A percentile compares a stretch with the other conserved stretches of the same genome.
Evolutionary conservation across 225 moss, liverwort and hornwort species (phyloP).

Genomic region (Polytrichum commune): DNA sequence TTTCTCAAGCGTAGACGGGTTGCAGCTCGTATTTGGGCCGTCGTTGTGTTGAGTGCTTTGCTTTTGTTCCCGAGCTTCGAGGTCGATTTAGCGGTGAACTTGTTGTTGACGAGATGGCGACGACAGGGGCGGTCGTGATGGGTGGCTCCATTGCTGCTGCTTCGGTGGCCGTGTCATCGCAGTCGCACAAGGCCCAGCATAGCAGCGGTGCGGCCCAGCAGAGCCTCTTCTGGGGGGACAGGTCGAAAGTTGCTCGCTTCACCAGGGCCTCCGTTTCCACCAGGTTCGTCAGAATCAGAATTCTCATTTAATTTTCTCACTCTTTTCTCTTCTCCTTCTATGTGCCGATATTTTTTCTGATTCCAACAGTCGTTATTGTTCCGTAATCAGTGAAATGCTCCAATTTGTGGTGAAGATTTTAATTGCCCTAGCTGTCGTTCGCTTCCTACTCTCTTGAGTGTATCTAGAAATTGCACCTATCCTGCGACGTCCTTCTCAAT

Average conservation of each 20-base stretch:
- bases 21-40: not conserved
- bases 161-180: conserved; percentile 8
- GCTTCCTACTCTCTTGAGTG: not conserved
- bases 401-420: not conserved
- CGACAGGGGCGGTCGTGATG: conserved; percentile 15
- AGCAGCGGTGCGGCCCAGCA: conserved; percentile 6
- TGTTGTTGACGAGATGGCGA: conserved; percentile 11
- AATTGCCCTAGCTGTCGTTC: not conserved
- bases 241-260: conserved; percentile 7
- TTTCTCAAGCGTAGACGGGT: not conserved
- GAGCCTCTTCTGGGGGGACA: conserved; percentile 20
- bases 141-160: conserved; percentile 5
- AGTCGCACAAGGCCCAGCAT: not conserved
- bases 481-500: too few relatives aligned
- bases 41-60: not conserved
- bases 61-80: not conserved
- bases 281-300: conserved; percentile 2
- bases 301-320: not conserved
- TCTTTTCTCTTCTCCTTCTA: not conserved
- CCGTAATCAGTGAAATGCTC: too few relatives aligned
- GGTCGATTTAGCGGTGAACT: not conserved
- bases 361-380: too few relatives aligned
- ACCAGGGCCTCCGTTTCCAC: conserved; percentile 11
- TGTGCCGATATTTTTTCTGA: too few relatives aligned
- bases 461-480: not conserved